phyloP scores from a whole-genome alignment of 2,329 filamentous ascomycete species.

The Neocucurbitaria cava region DNA sequence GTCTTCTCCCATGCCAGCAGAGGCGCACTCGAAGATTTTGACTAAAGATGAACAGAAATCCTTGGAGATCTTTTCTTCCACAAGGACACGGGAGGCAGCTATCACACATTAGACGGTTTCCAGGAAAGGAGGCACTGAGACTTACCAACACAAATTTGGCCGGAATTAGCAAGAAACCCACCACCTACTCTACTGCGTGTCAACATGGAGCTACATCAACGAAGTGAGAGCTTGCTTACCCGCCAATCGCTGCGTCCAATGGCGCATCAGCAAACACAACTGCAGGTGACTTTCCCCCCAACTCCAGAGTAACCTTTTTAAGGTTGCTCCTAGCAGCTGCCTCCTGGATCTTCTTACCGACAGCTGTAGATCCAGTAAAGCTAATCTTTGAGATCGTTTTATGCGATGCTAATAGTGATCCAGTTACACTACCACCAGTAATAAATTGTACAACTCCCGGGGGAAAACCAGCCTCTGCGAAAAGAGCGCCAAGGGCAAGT shows the following conservation, averaged over 20 bases:
- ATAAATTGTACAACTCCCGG: slow-evolving; percentile 55
- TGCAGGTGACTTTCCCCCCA: slow-evolving; percentile 53
- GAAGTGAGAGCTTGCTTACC: no score
- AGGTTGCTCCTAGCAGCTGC: slow-evolving; percentile 44
- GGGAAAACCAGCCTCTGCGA: slow-evolving; percentile 51
- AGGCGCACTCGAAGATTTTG: no score
- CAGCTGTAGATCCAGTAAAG: slow-evolving; percentile 41
- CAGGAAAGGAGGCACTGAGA: neutral
- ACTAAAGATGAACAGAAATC: neutral
- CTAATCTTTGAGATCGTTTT: slow-evolving; percentile 38
- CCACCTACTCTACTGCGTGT: neutral
- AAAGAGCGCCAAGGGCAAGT: slow-evolving; percentile 11
- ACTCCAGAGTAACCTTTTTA: slow-evolving; percentile 54
- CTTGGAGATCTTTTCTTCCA: neutral
- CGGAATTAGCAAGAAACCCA: neutral
- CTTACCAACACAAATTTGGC: neutral
- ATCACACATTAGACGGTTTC: neutral
- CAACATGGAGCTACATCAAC: no score
- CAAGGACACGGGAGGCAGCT: neutral
- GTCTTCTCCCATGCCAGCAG: neutral
- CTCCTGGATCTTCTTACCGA: slow-evolving; percentile 31
- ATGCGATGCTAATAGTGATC: slow-evolving; percentile 51
- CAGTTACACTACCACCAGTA: slow-evolving; percentile 31
- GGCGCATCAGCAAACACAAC: slow-evolving; percentile 53
- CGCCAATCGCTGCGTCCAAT: slow-evolving; percentile 27